Base-by-base conservation (phyloP, 208 protist species). In the Trichomonas gallinae region DNA sequence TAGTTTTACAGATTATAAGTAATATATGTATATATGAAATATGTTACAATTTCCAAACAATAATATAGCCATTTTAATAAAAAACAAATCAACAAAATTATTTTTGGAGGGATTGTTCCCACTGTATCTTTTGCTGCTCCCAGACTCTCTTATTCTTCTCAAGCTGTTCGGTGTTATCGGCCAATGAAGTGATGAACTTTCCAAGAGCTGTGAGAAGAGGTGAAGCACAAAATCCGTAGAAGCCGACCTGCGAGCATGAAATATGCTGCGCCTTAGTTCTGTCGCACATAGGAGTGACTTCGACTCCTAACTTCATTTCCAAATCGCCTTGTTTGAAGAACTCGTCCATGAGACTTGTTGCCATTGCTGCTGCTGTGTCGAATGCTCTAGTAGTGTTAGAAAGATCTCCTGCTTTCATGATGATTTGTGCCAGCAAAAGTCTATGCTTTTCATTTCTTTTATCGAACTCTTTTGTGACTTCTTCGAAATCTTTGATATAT, bases 301-400 rank as follows among this genome's bases (percentile, higher is more conserved):
- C 45, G 31, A 96, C 23, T 36, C 88, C 88, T 3, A 96, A 31
- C 51, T 48, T 15, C 46, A 31, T 96, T 51, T 96, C 88, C 23
- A 63, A 21, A 58, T 96, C 88, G 21, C 88, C 88, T 51, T 96
- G 88, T 11, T 96, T 58, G 36, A 96, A 96, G 46, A 58, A 96
- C 42, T 96, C 88, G 8, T 96, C 88, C 9, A n/a, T 96, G 13
- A 96, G 21, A 23, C 36, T 21, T n/a, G 40, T 15, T 15, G 88
- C 36, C 88, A 48, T 63, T n/a, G 40, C 88, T n/a, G 40, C 23
- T 15, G 45, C 40, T 23, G 46, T 36, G 2, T 96, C 46, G 26
- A 96, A 96, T 40, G 40, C 42, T 36, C 46, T 96, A 11, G 88
- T 96, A 58, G 88, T 48, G 46, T 96, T 96, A 36, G 88, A 96